Conservation (phyloP, 2,329 filamentous ascomycete species). For the Cercospora zeae-maydis region DNA sequence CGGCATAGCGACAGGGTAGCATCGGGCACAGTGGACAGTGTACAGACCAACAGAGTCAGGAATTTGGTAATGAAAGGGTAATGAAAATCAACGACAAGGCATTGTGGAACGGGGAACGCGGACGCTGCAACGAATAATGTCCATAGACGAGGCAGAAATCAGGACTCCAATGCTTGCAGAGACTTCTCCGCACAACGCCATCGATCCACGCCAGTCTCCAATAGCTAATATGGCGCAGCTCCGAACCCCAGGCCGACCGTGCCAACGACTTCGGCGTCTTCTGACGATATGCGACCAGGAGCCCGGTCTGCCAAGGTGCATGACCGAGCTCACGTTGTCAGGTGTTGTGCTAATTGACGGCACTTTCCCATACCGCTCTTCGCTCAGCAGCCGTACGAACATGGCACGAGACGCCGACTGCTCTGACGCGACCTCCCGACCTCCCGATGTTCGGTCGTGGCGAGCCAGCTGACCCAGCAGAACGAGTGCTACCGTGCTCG, state of each 20-base stretch:
- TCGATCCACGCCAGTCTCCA: background rate
- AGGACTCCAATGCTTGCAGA: conserved; percentile 9
- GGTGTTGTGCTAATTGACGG: background rate
- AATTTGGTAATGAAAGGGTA: conserved; percentile 11
- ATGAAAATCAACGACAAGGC: background rate
- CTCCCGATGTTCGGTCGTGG: background rate
- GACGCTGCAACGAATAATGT: conserved; percentile 7
- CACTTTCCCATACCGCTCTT: background rate
- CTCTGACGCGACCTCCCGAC: background rate
- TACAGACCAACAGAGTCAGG: conserved; percentile 13
- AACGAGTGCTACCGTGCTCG: background rate
- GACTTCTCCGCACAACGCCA: conserved; percentile 9
- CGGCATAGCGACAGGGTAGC: conserved; percentile 15
- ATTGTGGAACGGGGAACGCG: conserved; percentile 2
- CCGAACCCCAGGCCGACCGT: background rate
- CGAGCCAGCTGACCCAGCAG: background rate
- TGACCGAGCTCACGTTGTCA: background rate
- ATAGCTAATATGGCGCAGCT: conserved; percentile 6
- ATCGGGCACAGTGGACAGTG: conserved; percentile 10
- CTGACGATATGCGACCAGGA: background rate
- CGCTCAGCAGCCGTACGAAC: background rate
- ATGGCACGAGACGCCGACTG: background rate
- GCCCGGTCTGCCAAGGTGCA: background rate
- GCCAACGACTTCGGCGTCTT: background rate
- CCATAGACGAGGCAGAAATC: conserved; percentile 1